phyloP scores from a whole-genome alignment of 139 green algal species.

The Picochlorum sp. region DNA sequence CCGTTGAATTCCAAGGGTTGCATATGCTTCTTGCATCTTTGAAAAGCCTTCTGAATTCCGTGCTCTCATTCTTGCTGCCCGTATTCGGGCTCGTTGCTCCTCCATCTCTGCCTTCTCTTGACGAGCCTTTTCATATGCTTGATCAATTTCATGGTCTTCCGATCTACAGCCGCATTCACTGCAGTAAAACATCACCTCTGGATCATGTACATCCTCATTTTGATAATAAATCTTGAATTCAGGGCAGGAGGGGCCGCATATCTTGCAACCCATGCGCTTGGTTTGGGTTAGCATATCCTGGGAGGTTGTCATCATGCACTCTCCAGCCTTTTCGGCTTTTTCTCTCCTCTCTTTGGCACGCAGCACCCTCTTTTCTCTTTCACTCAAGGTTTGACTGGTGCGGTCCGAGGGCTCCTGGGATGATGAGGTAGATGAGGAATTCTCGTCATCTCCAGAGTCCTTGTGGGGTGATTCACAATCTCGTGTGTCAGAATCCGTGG shows the following conservation, averaged over 20 bases:
- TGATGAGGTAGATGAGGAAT: background rate
- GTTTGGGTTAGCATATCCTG: conserved; percentile 15
- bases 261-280: conserved; percentile 3
- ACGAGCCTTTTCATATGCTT: background rate
- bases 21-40: conserved; percentile 14
- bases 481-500: too few species aligned
- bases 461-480: too few species aligned
- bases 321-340: conserved; percentile 5
- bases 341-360: background rate
- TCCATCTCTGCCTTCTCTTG: background rate
- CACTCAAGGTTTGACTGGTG: background rate
- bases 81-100: background rate
- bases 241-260: conserved; percentile 10
- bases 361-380: conserved; percentile 6
- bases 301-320: conserved; percentile 8
- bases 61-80: conserved; percentile 1
- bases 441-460: too few species aligned
- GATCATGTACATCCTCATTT: conserved; percentile 20
- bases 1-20: conserved; percentile 1
- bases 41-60: background rate
- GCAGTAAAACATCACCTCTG: conserved; percentile 31
- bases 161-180: conserved; percentile 17
- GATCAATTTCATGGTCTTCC: conserved; percentile 16
- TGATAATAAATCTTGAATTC: conserved; percentile 7
- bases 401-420: background rate